A percentile compares a stretch with the other conserved stretches of the same genome.
phyloP scores from a whole-genome alignment of 129 eudicot species.

The Artemisia annua region DNA sequence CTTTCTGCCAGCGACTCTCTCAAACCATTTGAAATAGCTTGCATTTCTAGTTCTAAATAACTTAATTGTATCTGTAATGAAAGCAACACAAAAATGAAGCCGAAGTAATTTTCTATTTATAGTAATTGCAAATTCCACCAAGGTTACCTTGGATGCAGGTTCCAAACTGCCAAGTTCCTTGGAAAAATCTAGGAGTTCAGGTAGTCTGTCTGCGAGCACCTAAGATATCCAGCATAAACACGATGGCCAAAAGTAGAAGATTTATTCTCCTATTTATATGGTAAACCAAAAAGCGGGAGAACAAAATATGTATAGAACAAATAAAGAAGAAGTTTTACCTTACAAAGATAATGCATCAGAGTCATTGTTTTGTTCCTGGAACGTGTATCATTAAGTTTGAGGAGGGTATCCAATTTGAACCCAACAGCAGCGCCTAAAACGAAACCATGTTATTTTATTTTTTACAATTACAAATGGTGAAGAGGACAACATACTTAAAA shows the following conservation, averaged over 20 bases:
- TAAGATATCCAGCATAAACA: conserved; percentile 28
- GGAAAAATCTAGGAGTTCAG: conserved; percentile 89
- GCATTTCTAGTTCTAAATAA: conserved; percentile 83
- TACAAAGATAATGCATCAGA: conserved; percentile 95
- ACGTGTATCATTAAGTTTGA: conserved; percentile 92
- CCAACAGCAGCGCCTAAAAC: conserved; percentile 94
- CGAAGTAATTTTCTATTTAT: neutral
- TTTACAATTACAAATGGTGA: no score
- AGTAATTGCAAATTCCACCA: conserved; percentile 2
- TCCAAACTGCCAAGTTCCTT: conserved; percentile 85
- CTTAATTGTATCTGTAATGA: conserved; percentile 67
- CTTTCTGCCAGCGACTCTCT: conserved; percentile 68
- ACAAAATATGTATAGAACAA: neutral
- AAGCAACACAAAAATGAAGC: conserved; percentile 12
- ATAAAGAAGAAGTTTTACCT: conserved; percentile 48
- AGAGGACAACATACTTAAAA: neutral
- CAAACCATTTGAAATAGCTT: conserved; percentile 70
- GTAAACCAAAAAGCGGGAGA: neutral
- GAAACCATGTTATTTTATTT: conserved; percentile 12
- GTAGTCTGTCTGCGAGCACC: conserved; percentile 88
- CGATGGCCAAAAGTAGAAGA: conserved; percentile 9
- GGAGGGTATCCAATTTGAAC: conserved; percentile 88
- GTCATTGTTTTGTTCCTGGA: conserved; percentile 90
- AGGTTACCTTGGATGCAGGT: conserved; percentile 74
- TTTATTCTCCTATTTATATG: neutral